phyloP scores from a whole-genome alignment of 768 basidiomycete genomes.

The Boletus pseudo-olivaceus region DNA sequence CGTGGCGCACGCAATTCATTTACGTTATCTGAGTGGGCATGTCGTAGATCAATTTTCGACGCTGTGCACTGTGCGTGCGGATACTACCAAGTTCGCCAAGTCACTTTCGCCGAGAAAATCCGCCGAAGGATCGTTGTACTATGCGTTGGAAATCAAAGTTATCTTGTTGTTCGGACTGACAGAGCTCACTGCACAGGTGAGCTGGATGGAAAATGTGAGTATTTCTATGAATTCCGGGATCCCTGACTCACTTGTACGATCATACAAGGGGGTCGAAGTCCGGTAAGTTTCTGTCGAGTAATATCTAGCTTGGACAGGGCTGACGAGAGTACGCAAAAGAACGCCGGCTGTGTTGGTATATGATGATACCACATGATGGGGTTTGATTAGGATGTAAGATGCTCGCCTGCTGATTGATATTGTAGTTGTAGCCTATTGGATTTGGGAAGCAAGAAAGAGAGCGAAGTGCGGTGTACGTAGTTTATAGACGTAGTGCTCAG shows the following conservation, averaged over 20 bases:
- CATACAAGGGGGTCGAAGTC: constrained; percentile 35
- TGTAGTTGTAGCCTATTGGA: not conserved
- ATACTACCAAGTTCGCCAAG: constrained; percentile 30
- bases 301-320: not conserved
- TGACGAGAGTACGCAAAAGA: constrained; percentile 8
- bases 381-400: not conserved
- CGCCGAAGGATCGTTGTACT: constrained; percentile 24
- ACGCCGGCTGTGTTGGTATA: constrained; percentile 32
- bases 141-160: constrained; percentile 31
- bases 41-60: constrained; percentile 32
- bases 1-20: not conserved
- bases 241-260: not conserved
- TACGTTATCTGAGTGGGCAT: not conserved
- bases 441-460: not conserved
- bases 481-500: not conserved
- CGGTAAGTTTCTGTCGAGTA: constrained; percentile 22
- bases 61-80: constrained; percentile 35
- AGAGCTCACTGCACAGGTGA: constrained; percentile 49
- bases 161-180: constrained; percentile 51
- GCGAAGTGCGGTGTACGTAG: not conserved
- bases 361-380: constrained; percentile 15
- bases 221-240: not conserved
- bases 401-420: not conserved
- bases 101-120: constrained; percentile 20
- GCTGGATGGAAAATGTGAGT: constrained; percentile 49